Evolutionary conservation across 805 yeast genomes (phyloP), one percentile per base, ranked within the genome.

Genomic region (Millerozyma acaciae): DNA sequence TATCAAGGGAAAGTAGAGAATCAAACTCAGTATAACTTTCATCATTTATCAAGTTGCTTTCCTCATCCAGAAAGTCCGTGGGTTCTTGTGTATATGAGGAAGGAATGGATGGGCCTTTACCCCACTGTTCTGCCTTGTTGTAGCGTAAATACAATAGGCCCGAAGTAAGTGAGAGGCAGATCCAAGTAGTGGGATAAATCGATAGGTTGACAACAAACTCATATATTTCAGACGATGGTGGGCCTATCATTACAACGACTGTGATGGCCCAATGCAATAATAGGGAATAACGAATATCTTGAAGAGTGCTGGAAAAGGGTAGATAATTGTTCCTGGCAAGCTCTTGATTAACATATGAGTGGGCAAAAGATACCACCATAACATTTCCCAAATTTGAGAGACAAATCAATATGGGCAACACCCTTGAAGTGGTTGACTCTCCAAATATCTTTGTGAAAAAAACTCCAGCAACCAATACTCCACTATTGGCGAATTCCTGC

Each of bases 221-320:
- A 52, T 78, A 79, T 17, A 78, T 77, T 30, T 76, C 78, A 5
- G 80, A 71, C 13, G 80, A 73, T 5, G 84, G 84, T 2, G 84
- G 84, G 0, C 68, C 61, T 4, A 76, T 55, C 17, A 79, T 55
- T 1, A 78, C 72, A 3, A 75, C 28, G 3, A 74, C 74, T 1
- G 82, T 73, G 36, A 78, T 62, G 15, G 65, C 40, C 75, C 82
- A 76, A 47, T 78, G 84, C 22, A 78, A 51, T 2, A 62, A 25
- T 20, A 78, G 58, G 1, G 80, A 73, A 34, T 70, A 57, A 29
- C 57, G 55, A 30, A 68, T 44, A 16, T 69, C 57, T n/a, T 67
- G 59, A 45, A 76, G 71, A n/a, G 51, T 44, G 1, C 50, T 42
- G 2, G 78, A 62, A 37, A 65, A 74, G 1, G 85, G 85, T 10